Percentiles rank a stretch among this genome's conserved stretches.
phyloP scores from a whole-genome alignment of 73 alveolate genomes.

The Tetrahymena malaccensis region DNA sequence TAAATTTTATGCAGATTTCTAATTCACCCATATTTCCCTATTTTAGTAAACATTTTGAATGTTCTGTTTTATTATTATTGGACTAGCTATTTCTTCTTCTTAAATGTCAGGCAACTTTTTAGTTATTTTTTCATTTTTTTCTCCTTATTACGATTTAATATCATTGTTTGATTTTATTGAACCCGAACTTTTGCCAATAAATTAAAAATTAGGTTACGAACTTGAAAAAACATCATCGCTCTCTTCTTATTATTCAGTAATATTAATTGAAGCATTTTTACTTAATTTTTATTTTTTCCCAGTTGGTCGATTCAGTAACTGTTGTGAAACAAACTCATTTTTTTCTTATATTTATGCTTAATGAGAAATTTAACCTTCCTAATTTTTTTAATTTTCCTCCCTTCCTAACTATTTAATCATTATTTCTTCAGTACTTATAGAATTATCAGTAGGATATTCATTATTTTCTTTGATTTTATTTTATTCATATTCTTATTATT shows the following conservation, averaged over 20 bases:
- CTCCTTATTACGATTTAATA: background rate
- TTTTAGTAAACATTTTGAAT: no score
- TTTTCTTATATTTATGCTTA: background rate
- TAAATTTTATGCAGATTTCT: background rate
- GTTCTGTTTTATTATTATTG: background rate
- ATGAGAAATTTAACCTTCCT: no score
- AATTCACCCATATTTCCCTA: background rate
- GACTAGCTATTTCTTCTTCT: background rate
- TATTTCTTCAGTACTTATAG: no score
- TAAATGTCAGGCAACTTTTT: background rate
- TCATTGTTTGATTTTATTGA: background rate
- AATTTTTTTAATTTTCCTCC: no score
- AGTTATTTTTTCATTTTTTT: background rate
- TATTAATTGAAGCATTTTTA: background rate
- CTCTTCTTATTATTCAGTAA: background rate
- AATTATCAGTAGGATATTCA: background rate
- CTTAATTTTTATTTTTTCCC: background rate
- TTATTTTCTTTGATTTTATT: background rate
- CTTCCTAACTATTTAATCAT: no score
- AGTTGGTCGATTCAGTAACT: background rate
- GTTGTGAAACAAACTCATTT: background rate
- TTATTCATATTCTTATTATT: no score
- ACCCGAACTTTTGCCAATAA: background rate
- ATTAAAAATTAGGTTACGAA: background rate
- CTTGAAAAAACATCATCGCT: background rate